phyloP scores from a whole-genome alignment of 768 basidiomycete species.

The Termitomyces sp. region DNA sequence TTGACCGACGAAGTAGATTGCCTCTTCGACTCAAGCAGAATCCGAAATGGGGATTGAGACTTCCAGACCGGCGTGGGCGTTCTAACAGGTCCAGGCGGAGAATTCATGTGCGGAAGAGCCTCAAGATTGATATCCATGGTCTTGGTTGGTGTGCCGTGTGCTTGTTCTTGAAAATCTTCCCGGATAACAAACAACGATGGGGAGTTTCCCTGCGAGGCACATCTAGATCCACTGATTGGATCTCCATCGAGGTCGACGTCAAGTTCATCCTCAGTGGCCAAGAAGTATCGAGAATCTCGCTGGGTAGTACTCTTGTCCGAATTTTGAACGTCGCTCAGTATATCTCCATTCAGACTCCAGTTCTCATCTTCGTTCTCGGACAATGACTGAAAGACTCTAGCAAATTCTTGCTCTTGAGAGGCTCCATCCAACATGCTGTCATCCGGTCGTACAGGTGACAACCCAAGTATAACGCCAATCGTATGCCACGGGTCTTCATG shows the following conservation, averaged over 20 bases:
- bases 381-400: no score
- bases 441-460: conserved; percentile 11
- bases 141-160: neutral
- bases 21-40: conserved; percentile 9
- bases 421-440: neutral
- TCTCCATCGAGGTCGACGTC: neutral
- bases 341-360: neutral
- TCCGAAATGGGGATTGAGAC: conserved; percentile 10
- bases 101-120: neutral
- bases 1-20: neutral
- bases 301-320: neutral
- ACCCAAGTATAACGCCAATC: conserved; percentile 37
- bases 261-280: neutral
- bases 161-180: conserved; percentile 4
- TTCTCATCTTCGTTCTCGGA: neutral
- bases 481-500: conserved; percentile 40
- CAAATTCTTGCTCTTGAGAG: neutral
- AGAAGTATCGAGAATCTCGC: neutral
- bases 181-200: neutral
- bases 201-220: neutral
- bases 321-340: neutral
- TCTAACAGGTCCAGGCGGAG: neutral
- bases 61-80: neutral
- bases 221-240: neutral
- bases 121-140: neutral